These are phyloP conservation scores for Vitis labrusca DNA, from an alignment of 164 flowering plant species.

Conservation along the genomic window DNA sequence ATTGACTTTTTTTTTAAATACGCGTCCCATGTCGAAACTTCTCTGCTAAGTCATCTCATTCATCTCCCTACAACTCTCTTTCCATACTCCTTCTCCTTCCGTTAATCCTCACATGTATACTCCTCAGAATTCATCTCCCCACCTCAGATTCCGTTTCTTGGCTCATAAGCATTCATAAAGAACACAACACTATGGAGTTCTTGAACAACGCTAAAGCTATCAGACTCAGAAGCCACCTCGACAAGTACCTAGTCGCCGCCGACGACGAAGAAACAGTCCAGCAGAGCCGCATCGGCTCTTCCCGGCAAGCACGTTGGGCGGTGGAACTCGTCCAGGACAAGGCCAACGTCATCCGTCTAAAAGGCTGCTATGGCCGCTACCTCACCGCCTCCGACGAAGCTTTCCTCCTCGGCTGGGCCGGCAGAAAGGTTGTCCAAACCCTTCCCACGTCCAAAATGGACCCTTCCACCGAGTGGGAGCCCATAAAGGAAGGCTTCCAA, in stretches of 20 bases:
- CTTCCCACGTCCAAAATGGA: conserved; percentile 4
- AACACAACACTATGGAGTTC: conserved; percentile 33
- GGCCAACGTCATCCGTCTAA: conserved; percentile 28
- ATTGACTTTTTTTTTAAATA: too few species aligned
- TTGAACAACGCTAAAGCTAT: conserved; percentile 44
- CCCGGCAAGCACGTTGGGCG: conserved; percentile 36
- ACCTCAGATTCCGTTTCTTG: too few species aligned
- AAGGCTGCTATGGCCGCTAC: conserved; percentile 35
- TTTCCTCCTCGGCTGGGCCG: conserved; percentile 25
- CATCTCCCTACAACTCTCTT: too few species aligned
- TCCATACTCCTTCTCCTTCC: too few species aligned
- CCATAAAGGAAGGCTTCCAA: conserved; percentile 23
- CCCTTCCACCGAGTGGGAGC: conserved; percentile 39
- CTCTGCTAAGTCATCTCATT: too few species aligned
- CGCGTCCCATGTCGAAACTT: too few species aligned
- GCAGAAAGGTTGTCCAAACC: conserved; percentile 35
- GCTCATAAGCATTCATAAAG: too few species aligned
- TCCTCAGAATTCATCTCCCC: too few species aligned
- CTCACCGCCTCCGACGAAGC: conserved; percentile 35
- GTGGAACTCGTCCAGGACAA: conserved; percentile 35
- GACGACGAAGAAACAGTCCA: conserved; percentile 44
- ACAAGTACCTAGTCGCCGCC: conserved; percentile 45
- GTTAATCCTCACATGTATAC: too few species aligned
- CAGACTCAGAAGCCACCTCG: conserved; percentile 34
- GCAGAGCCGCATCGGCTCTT: conserved; percentile 36